phyloP scores from a whole-genome alignment of 495 filamentous ascomycete species.

The Xylaria scruposa region DNA sequence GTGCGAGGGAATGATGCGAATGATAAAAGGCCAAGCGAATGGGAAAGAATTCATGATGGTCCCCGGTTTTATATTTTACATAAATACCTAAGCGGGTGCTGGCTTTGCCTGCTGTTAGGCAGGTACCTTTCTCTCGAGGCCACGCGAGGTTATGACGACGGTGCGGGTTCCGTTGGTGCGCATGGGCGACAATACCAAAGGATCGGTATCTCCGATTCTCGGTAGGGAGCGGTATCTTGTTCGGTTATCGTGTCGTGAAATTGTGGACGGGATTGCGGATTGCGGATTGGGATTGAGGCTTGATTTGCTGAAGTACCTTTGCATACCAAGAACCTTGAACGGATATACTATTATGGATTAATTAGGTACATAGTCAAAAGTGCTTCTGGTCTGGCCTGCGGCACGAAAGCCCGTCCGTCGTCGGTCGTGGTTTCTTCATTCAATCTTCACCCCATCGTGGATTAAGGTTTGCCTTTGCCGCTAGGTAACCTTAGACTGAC shows the following conservation, averaged over 20 bases:
- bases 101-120: background rate
- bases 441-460: background rate
- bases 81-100: background rate
- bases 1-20: background rate
- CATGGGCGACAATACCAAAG: background rate
- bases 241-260: background rate
- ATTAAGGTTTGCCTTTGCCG: slow-evolving; percentile 4
- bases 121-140: background rate
- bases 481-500: slow-evolving; percentile 1
- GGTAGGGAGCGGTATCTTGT: background rate
- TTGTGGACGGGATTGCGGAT: too few relatives aligned
- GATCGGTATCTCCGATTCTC: slow-evolving; percentile 22
- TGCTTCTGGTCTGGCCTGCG: background rate
- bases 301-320: too few relatives aligned
- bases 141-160: background rate
- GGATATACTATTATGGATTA: too few relatives aligned
- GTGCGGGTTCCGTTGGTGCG: background rate
- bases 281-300: too few relatives aligned
- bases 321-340: too few relatives aligned
- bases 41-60: background rate
- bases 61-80: background rate
- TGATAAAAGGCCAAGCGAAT: background rate
- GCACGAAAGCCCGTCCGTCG: background rate
- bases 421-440: background rate
- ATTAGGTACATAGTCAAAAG: too few relatives aligned